Evolutionary conservation across 331 rosid species (phyloP).

Genomic region (Malus hybrid): DNA sequence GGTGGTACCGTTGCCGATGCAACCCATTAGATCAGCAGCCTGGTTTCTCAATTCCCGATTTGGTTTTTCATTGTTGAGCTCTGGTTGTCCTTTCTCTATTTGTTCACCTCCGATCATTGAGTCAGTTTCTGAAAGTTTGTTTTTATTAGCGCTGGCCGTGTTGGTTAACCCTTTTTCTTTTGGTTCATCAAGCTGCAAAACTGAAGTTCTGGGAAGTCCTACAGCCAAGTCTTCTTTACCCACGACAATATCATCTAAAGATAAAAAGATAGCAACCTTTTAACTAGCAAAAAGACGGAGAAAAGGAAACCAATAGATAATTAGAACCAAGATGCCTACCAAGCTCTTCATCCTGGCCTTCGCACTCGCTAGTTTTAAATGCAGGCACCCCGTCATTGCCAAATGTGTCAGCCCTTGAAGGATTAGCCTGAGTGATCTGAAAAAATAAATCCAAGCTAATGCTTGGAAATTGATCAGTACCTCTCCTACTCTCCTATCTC

Average conservation of each 20-base stretch:
- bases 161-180: constrained; percentile 4
- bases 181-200: constrained; percentile 9
- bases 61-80: constrained; percentile 6
- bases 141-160: neutral
- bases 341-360: constrained; percentile 4
- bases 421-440: constrained; percentile 2
- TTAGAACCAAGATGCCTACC: constrained; percentile 9
- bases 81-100: constrained; percentile 3
- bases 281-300: neutral
- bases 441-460: neutral
- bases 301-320: neutral
- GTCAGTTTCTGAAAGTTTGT: neutral
- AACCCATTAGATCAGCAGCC: constrained; percentile 8
- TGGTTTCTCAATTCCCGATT: constrained; percentile 3
- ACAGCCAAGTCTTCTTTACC: constrained; percentile 19
- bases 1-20: neutral
- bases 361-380: constrained; percentile 1
- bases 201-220: constrained; percentile 5
- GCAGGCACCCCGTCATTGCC: constrained; percentile 10
- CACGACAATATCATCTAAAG: neutral
- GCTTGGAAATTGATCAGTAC: neutral
- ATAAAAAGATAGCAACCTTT: no score
- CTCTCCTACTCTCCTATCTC: neutral
- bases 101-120: neutral
- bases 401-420: constrained; percentile 3